phyloP scores from a whole-genome alignment of 805 yeast genomes.

The Kregervanrija pseudodelftensis region DNA sequence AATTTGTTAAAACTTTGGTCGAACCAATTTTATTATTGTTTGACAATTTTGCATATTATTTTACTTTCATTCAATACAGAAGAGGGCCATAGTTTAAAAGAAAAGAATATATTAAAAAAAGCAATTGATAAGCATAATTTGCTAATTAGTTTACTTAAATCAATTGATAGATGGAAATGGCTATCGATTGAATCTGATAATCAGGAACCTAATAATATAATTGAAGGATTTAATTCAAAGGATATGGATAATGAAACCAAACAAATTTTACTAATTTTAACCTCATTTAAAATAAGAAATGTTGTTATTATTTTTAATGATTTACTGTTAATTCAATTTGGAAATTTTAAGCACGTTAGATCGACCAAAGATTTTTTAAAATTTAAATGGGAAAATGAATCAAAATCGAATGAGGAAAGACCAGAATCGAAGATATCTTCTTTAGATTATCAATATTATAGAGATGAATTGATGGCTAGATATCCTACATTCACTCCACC shows the following conservation, averaged over 20 bases:
- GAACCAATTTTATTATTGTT: conserved; percentile 21
- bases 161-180: conserved; percentile 68
- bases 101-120: conserved; percentile 3
- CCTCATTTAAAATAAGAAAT: conserved; percentile 44
- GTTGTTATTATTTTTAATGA: conserved; percentile 49
- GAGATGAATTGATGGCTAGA: conserved; percentile 65
- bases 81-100: conserved; percentile 6
- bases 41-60: conserved; percentile 23
- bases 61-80: conserved; percentile 9
- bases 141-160: conserved; percentile 36
- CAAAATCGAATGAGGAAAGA: neutral
- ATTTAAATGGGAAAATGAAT: conserved; percentile 28
- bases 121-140: conserved; percentile 28
- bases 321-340: conserved; percentile 53
- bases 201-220: conserved; percentile 9
- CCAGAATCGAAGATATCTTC: conserved; percentile 49
- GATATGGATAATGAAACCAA: conserved; percentile 5
- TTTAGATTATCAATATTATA: conserved; percentile 73
- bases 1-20: conserved; percentile 14
- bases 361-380: conserved; percentile 41
- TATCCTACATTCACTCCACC: conserved; percentile 67
- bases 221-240: conserved; percentile 9
- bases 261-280: conserved; percentile 18
- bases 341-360: conserved; percentile 37
- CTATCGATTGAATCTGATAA: conserved; percentile 19